Conservation (phyloP, 2,329 filamentous ascomycete species). For the Alternaria sp. region DNA sequence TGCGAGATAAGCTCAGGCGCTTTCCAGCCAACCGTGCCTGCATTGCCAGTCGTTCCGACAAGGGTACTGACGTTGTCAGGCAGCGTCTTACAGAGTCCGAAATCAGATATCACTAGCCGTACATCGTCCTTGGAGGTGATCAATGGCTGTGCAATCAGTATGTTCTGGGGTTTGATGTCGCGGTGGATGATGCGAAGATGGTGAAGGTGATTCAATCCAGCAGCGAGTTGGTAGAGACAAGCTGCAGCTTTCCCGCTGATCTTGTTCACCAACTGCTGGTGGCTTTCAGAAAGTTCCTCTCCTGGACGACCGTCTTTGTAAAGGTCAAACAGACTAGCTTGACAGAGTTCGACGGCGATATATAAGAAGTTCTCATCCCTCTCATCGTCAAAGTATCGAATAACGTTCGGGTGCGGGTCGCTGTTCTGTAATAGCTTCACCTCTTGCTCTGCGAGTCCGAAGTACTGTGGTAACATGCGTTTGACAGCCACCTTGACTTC, state of each 20-base stretch:
- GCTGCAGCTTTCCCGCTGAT: constrained; percentile 80
- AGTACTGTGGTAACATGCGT: constrained; percentile 95
- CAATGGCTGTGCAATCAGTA: constrained; percentile 77
- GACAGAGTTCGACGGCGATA: constrained; percentile 93
- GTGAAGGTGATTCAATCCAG: constrained; percentile 88
- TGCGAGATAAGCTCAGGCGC: constrained; percentile 87
- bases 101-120: constrained; percentile 95
- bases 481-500: constrained; percentile 94
- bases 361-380: constrained; percentile 91
- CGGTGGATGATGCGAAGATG: constrained; percentile 93
- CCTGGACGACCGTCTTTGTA: constrained; percentile 69
- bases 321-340: constrained; percentile 91
- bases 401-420: constrained; percentile 95
- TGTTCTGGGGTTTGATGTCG: constrained; percentile 97
- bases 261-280: constrained; percentile 73
- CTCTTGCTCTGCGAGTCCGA: constrained; percentile 93
- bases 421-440: constrained; percentile 90
- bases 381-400: constrained; percentile 94
- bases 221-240: constrained; percentile 87
- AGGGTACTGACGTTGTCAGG: constrained; percentile 95
- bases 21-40: constrained; percentile 95
- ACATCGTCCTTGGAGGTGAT: constrained; percentile 75
- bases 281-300: constrained; percentile 65
- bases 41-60: constrained; percentile 91
- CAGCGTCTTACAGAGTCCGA: constrained; percentile 96